Evolutionary conservation across 306 rosid genomes (phyloP).

Genomic region (Pyrus betulifolia): DNA sequence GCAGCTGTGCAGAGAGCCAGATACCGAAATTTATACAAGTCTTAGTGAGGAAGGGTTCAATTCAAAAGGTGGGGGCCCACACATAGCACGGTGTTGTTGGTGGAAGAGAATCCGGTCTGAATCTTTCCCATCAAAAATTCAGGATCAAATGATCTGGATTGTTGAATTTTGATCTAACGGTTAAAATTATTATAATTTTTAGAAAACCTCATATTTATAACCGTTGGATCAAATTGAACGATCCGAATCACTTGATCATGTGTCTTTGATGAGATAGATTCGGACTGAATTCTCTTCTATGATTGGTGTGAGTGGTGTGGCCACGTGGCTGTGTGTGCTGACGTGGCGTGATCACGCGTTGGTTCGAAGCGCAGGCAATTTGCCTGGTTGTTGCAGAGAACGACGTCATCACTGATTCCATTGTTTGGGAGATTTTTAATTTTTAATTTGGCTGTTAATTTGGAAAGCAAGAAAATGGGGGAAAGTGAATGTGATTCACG

Average conservation of each 20-base stretch:
- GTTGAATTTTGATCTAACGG: no score
- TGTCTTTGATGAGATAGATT: fast-evolving
- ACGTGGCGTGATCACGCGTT: neutral
- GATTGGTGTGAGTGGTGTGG: neutral
- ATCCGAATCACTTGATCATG: fast-evolving
- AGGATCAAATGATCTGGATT: no score
- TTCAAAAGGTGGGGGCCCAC: neutral
- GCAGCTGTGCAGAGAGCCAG: neutral
- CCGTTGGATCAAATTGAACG: no score
- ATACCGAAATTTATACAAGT: neutral
- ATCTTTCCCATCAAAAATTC: fast-evolving
- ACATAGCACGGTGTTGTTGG: neutral
- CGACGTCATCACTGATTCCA: neutral
- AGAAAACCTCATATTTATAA: fast-evolving
- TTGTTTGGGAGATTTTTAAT: neutral
- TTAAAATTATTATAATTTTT: no score
- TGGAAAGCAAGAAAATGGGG: neutral
- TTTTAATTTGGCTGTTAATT: neutral
- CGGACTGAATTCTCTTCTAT: no score
- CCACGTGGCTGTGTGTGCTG: neutral
- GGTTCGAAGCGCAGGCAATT: neutral
- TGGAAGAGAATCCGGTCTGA: neutral
- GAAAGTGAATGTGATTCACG: neutral
- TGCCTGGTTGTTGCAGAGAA: neutral
- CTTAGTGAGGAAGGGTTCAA: slow-evolving; percentile 15